Conservation (phyloP, 1,284 basidiomycete species). For the Irpex sp. region DNA sequence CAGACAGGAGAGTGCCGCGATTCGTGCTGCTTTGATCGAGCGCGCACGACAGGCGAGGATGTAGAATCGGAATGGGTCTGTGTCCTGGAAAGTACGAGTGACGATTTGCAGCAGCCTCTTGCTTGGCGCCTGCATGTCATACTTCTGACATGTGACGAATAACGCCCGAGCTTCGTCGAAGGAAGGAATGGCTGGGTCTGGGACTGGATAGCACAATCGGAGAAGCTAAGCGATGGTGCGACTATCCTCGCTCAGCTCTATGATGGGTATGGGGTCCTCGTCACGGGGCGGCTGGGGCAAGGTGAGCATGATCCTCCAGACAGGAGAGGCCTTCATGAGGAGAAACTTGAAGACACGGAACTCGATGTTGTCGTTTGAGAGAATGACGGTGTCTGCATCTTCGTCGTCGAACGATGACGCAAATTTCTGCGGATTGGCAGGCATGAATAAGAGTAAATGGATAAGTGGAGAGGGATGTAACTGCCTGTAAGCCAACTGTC, state of each 20-base stretch:
- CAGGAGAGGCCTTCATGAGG: slow-evolving; percentile 2
- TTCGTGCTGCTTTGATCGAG: not conserved
- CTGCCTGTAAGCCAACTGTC: too few relatives aligned
- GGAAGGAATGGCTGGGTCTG: not conserved
- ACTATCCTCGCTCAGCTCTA: not conserved
- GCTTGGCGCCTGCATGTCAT: not conserved
- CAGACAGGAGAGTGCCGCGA: not conserved
- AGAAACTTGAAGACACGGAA: slow-evolving; percentile 8
- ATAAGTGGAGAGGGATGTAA: too few relatives aligned
- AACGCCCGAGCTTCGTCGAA: not conserved
- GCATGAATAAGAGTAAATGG: too few relatives aligned
- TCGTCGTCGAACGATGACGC: not conserved
- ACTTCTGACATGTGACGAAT: not conserved
- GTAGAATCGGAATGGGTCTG: not conserved
- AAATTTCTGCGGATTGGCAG: not conserved
- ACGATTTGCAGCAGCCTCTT: not conserved
- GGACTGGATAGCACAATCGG: not conserved
- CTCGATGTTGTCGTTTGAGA: not conserved
- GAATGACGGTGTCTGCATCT: slow-evolving; percentile 6
- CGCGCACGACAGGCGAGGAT: not conserved
- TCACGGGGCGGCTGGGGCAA: not conserved
- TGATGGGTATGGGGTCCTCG: not conserved
- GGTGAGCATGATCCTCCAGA: slow-evolving; percentile 2
- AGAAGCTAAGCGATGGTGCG: not conserved
- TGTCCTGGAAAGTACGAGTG: not conserved